A percentile compares a stretch with the other conserved stretches of the same genome.
phyloP scores from a whole-genome alignment of 179 eudicot species.

The Actinidia polygama region DNA sequence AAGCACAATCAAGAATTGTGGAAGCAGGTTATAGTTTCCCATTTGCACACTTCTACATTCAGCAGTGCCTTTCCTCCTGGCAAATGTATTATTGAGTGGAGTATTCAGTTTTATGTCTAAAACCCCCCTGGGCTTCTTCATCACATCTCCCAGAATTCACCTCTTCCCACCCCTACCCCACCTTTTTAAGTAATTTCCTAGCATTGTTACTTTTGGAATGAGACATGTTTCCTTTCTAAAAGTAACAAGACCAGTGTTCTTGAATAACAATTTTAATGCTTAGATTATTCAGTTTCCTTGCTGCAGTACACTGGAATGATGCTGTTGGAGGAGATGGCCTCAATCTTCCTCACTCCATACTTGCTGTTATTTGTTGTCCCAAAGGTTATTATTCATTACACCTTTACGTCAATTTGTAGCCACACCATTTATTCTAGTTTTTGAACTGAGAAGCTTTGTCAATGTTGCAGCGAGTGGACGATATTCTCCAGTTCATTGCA shows the following conservation, averaged over 20 bases:
- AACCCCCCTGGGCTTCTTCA: not conserved
- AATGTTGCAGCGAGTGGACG: conserved; percentile 74
- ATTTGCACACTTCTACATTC: not conserved
- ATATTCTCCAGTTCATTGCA: conserved; percentile 77
- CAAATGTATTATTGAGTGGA: not conserved
- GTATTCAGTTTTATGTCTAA: not conserved
- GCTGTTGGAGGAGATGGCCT: conserved; percentile 97
- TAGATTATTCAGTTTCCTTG: not conserved
- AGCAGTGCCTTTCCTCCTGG: not conserved
- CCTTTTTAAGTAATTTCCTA: not conserved
- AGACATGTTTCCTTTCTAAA: not conserved
- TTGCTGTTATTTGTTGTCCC: conserved; percentile 87
- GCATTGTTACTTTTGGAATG: not conserved
- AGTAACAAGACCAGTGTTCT: not conserved
- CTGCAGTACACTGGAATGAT: conserved; percentile 93
- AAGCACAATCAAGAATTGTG: too few relatives aligned
- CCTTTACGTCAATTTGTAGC: not conserved
- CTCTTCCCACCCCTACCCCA: not conserved
- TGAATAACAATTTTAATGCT: conserved; percentile 5
- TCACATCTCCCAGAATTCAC: not conserved
- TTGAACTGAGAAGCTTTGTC: conserved; percentile 26
- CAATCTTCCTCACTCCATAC: conserved; percentile 91
- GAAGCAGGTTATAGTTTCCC: not conserved
- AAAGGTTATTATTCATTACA: conserved; percentile 48
- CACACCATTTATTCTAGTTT: not conserved